These are phyloP conservation scores for Gossypium trilobum DNA, from an alignment of 441 rosid species.

Conservation along the genomic window DNA sequence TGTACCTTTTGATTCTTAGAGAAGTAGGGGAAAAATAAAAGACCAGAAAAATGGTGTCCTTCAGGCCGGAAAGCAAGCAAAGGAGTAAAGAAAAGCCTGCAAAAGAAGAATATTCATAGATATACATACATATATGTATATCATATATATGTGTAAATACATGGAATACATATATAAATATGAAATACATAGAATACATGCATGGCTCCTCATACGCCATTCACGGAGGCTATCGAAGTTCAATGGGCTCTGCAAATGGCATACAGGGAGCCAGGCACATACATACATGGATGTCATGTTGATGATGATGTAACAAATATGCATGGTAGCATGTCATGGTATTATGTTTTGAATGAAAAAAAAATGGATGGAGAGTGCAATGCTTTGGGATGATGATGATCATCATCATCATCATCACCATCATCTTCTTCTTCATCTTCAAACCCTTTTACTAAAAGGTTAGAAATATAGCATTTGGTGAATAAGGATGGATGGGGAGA, in stretches of 20 bases:
- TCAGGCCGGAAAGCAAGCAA: background rate
- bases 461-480: background rate
- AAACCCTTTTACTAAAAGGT: background rate
- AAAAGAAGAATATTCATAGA: background rate
- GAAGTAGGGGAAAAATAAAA: background rate
- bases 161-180: slow-evolving; percentile 22
- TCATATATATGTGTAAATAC: background rate
- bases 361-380: background rate
- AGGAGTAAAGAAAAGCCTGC: slow-evolving; percentile 5
- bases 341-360: background rate
- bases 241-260: slow-evolving; percentile 71
- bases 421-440: background rate
- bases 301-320: background rate
- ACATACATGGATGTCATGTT: slow-evolving; percentile 16
- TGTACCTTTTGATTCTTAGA: slow-evolving; percentile 3
- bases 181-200: slow-evolving; percentile 35
- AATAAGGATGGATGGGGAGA: slow-evolving; percentile 11
- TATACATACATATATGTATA: background rate
- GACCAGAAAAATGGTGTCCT: slow-evolving; percentile 17
- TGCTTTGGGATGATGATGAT: background rate
- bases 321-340: background rate
- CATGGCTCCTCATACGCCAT: slow-evolving; percentile 97
- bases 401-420: too few species aligned
- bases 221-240: slow-evolving; percentile 55
- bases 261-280: slow-evolving; percentile 96